Evolutionary conservation across 805 yeast species (phyloP).

Genomic region (Gaillardinia entomophila): DNA sequence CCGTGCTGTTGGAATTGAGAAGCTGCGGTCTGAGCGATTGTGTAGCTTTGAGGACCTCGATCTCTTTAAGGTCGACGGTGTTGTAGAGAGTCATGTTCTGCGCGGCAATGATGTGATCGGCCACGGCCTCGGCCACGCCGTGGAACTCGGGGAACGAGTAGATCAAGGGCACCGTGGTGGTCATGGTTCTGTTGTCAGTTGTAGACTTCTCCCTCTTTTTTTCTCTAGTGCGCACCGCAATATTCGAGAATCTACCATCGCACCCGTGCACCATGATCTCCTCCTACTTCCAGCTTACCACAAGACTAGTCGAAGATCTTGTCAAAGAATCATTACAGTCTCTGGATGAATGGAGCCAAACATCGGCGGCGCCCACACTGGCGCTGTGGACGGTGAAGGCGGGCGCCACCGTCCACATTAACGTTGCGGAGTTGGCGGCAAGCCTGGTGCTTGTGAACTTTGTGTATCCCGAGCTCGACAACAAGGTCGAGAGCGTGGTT

Average conservation of each 20-base stretch:
- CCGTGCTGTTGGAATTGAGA: slow-evolving; percentile 6
- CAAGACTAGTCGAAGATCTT: too few relatives aligned
- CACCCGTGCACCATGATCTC: too few relatives aligned
- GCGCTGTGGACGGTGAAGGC: too few relatives aligned
- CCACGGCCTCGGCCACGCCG: slow-evolving; percentile 94
- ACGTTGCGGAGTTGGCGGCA: slow-evolving; percentile 5
- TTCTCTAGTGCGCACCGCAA: too few relatives aligned
- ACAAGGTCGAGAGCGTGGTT: slow-evolving; percentile 13
- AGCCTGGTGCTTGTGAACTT: slow-evolving; percentile 6
- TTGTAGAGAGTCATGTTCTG: slow-evolving; percentile 66
- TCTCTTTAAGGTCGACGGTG: slow-evolving; percentile 30
- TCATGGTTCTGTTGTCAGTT: too few relatives aligned
- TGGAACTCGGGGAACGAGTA: slow-evolving; percentile 87
- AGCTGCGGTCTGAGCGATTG: slow-evolving; percentile 8
- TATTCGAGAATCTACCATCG: too few relatives aligned
- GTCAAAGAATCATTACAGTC: too few relatives aligned
- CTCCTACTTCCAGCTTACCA: too few relatives aligned
- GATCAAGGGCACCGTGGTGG: slow-evolving; percentile 88
- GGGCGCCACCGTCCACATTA: too few relatives aligned
- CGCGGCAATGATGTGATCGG: slow-evolving; percentile 86
- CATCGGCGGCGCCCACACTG: too few relatives aligned
- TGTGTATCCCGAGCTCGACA: slow-evolving; percentile 3
- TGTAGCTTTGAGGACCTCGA: slow-evolving; percentile 25
- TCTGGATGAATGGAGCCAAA: too few relatives aligned
- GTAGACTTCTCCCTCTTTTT: too few relatives aligned